A percentile compares a stretch with the other conserved stretches of the same genome.
phyloP scores from a whole-genome alignment of 208 protist species.

The Leishmania turanica region DNA sequence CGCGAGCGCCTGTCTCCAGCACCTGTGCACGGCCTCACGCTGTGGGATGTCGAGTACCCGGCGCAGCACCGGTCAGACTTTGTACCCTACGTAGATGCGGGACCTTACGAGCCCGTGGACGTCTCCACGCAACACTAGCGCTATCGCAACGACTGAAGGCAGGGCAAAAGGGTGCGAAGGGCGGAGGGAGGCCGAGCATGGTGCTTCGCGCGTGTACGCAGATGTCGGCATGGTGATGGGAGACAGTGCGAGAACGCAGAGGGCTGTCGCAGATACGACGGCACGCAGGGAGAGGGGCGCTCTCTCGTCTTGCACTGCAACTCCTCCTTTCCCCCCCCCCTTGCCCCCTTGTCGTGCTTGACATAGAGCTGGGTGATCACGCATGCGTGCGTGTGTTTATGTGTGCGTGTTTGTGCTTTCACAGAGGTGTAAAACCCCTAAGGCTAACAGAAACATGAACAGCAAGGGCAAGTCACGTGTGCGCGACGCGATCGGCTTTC shows the following conservation, averaged over 20 bases:
- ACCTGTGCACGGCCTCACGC: slow-evolving; percentile 78
- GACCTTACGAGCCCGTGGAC: slow-evolving; percentile 71
- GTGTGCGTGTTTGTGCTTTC: background rate
- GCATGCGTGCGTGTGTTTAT: background rate
- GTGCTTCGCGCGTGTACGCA: background rate
- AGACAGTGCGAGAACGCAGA: background rate
- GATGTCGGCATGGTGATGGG: background rate
- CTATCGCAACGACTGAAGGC: background rate
- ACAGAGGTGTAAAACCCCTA: background rate
- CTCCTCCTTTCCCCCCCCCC: background rate
- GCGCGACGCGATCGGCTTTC: too few species aligned
- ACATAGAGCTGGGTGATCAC: background rate
- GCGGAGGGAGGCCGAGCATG: background rate
- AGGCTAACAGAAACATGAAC: background rate
- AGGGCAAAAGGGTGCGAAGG: background rate
- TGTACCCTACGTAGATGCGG: slow-evolving; percentile 76
- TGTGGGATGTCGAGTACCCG: slow-evolving; percentile 90
- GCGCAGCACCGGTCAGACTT: slow-evolving; percentile 60
- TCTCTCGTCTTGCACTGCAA: background rate
- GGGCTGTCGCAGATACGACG: background rate
- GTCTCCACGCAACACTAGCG: slow-evolving; percentile 34
- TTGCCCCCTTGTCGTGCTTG: background rate
- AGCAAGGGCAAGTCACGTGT: background rate
- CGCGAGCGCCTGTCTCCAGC: slow-evolving; percentile 75
- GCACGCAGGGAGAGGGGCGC: background rate